A percentile compares a stretch with the other conserved stretches of the same genome.
Evolutionary conservation across 2,329 filamentous ascomycete species (phyloP).

Genomic region (Aspergillus tamarii): DNA sequence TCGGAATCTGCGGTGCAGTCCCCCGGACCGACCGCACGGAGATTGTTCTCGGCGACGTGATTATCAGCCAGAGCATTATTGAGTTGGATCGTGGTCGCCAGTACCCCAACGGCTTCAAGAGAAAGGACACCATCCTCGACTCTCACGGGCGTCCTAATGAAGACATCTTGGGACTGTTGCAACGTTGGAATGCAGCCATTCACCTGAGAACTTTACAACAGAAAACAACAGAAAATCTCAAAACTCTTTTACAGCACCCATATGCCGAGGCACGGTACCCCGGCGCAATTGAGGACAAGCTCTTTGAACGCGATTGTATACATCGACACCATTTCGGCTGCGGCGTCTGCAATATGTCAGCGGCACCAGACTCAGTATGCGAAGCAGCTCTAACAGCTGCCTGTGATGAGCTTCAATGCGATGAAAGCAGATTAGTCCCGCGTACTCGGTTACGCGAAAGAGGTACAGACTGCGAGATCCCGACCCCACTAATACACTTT

Average conservation of each 20-base stretch:
- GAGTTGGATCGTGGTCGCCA: conserved; percentile 31
- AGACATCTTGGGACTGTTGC: conserved; percentile 33
- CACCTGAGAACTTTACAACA: not conserved
- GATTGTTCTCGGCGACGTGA: conserved; percentile 23
- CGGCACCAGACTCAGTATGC: not conserved
- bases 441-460: not conserved
- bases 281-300: not conserved
- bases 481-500: conserved; percentile 28
- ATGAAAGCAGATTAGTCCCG: not conserved
- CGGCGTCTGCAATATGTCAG: not conserved
- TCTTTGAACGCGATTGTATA: not conserved
- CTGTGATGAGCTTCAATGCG: conserved; percentile 34
- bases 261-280: not conserved
- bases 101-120: conserved; percentile 19
- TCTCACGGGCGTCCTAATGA: conserved; percentile 29
- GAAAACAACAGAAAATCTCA: not conserved
- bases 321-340: not conserved
- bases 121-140: conserved; percentile 31
- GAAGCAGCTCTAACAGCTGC: not conserved
- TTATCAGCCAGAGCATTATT: conserved; percentile 28
- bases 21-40: conserved; percentile 2
- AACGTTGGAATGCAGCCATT: not conserved
- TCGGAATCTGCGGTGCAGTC: conserved; percentile 11
- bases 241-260: not conserved
- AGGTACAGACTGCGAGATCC: conserved; percentile 15